phyloP scores from a whole-genome alignment of 2,329 filamentous ascomycete genomes.

The Penicillium vulpinum region DNA sequence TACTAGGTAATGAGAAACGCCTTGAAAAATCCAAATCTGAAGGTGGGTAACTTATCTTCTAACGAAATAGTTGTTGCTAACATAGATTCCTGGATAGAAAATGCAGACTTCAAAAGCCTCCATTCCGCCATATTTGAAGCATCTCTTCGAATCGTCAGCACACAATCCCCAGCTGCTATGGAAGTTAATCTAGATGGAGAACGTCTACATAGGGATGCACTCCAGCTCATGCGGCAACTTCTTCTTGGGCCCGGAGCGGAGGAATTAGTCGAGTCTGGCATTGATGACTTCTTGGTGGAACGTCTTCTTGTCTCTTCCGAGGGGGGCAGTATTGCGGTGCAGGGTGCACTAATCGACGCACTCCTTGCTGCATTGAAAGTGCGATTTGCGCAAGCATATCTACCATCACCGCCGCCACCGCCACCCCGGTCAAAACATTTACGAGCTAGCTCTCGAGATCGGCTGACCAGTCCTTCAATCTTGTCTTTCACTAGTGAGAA shows the following conservation, averaged over 20 bases:
- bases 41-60: conserved; percentile 35
- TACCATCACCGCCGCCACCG: conserved; percentile 32
- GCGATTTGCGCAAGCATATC: conserved; percentile 40
- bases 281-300: conserved; percentile 71
- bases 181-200: conserved; percentile 56
- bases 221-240: conserved; percentile 62
- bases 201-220: conserved; percentile 68
- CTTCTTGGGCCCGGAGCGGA: conserved; percentile 43
- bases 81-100: conserved; percentile 21
- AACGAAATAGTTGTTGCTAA: not conserved
- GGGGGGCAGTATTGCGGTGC: conserved; percentile 65
- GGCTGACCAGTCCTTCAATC: conserved; percentile 43
- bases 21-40: conserved; percentile 51
- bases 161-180: conserved; percentile 14
- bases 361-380: conserved; percentile 72
- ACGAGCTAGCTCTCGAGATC: conserved; percentile 42
- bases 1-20: conserved; percentile 51
- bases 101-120: conserved; percentile 31
- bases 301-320: conserved; percentile 64
- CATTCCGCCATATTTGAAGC: conserved; percentile 37
- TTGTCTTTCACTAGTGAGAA: conserved; percentile 50
- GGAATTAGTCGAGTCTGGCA: conserved; percentile 48
- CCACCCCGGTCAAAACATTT: conserved; percentile 35
- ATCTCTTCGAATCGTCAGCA: conserved; percentile 31
- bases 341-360: conserved; percentile 76